A percentile compares a stretch with the other conserved stretches of the same genome.
Evolutionary conservation across 441 rosid genomes (phyloP).

Genomic region (Kokia cookei): DNA sequence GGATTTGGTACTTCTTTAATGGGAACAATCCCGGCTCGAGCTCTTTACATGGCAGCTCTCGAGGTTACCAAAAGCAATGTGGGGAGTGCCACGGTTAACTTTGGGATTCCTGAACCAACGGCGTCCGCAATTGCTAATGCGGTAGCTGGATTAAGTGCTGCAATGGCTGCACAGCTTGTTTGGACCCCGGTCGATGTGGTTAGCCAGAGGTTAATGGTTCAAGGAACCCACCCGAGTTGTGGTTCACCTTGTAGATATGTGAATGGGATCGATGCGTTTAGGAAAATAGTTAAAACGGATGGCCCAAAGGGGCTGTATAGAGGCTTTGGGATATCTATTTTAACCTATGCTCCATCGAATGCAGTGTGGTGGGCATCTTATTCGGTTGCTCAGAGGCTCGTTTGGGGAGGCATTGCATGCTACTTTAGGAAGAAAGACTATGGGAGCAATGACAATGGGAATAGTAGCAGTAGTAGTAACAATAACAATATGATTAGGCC

Average conservation of each 20-base stretch:
- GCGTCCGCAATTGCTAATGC: constrained; percentile 62
- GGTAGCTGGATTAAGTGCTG: constrained; percentile 68
- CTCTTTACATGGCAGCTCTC: constrained; percentile 81
- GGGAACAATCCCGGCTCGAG: constrained; percentile 83
- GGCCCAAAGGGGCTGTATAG: constrained; percentile 78
- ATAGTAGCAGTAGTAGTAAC: not conserved
- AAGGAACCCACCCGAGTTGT: constrained; percentile 26
- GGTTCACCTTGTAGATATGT: constrained; percentile 37
- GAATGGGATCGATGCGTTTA: constrained; percentile 69
- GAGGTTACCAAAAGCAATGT: constrained; percentile 82
- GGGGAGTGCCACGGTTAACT: constrained; percentile 45
- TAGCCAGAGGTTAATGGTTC: constrained; percentile 90
- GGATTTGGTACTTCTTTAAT: constrained; percentile 81
- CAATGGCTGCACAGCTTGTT: constrained; percentile 75
- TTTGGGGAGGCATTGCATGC: constrained; percentile 52
- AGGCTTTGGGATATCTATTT: constrained; percentile 78
- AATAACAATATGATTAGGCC: constrained; percentile 27
- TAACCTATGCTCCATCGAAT: constrained; percentile 87
- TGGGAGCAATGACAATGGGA: constrained; percentile 13
- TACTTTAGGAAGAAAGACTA: constrained; percentile 24
- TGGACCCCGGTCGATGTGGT: constrained; percentile 91
- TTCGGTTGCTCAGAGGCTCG: constrained; percentile 50
- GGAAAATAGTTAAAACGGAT: constrained; percentile 55
- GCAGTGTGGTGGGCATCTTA: constrained; percentile 92
- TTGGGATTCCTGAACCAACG: constrained; percentile 60